phyloP scores from a whole-genome alignment of 1,284 basidiomycete genomes.

The Fomitiporia mediterranea region DNA sequence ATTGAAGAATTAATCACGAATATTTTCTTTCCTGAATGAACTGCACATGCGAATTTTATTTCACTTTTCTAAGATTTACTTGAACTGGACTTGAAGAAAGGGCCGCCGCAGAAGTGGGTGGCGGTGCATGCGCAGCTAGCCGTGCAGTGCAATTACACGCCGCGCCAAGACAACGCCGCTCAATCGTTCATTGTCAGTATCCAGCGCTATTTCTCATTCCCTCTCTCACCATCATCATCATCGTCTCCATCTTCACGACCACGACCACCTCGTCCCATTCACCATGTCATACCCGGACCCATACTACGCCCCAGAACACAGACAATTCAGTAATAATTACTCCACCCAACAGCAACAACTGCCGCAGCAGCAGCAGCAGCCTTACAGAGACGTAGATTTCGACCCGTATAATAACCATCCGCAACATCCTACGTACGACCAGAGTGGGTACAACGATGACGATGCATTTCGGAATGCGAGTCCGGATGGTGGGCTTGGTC shows the following conservation, averaged over 20 bases:
- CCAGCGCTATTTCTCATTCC: neutral
- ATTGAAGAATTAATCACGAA: too few species aligned
- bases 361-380: slow-evolving; percentile 36
- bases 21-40: too few species aligned
- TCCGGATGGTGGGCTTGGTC: slow-evolving; percentile 29
- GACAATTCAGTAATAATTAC: too few species aligned
- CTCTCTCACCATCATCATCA: slow-evolving; percentile 22
- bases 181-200: neutral
- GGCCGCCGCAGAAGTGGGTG: neutral
- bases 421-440: slow-evolving; percentile 44
- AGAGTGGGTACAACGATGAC: slow-evolving; percentile 34
- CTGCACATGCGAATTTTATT: too few species aligned
- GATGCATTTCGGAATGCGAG: slow-evolving; percentile 24
- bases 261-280: slow-evolving; percentile 12
- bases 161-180: neutral
- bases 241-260: too few species aligned
- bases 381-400: slow-evolving; percentile 37
- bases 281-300: slow-evolving; percentile 48
- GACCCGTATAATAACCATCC: slow-evolving; percentile 44
- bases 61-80: too few species aligned
- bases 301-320: slow-evolving; percentile 31
- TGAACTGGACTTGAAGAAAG: neutral
- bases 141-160: neutral
- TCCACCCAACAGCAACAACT: too few species aligned
- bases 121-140: slow-evolving; percentile 10